Percentiles rank a stretch among this genome's conserved stretches.
These are phyloP conservation scores for Gossypium longicalyx DNA, from an alignment of 345 rosid genomes.

Conservation along the genomic window DNA sequence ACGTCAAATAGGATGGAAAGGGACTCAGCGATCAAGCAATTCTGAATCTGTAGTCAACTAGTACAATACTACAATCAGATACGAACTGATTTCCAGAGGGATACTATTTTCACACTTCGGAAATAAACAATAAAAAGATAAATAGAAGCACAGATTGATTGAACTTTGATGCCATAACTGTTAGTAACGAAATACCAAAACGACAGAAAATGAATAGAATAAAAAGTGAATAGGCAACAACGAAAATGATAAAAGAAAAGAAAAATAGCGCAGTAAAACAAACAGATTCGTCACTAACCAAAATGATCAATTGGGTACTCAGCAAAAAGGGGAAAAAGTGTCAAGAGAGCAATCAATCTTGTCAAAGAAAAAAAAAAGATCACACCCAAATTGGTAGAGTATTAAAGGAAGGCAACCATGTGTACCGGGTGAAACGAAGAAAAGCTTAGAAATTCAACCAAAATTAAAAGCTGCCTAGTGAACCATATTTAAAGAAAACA, in stretches of 20 bases:
- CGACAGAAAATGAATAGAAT: neutral
- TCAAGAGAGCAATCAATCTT: neutral
- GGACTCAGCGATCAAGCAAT: neutral
- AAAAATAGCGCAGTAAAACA: neutral
- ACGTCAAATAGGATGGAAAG: neutral
- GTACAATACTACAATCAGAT: neutral
- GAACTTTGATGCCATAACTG: neutral
- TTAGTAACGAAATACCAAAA: neutral
- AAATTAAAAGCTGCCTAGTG: neutral
- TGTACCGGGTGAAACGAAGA: neutral
- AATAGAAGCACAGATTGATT: neutral
- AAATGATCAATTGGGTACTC: neutral
- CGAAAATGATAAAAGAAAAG: neutral
- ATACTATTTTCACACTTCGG: neutral
- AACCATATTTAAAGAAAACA: neutral
- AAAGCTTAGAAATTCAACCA: neutral
- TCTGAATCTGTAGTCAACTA: neutral
- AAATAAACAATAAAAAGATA: neutral
- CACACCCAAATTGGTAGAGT: neutral
- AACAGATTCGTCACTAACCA: neutral
- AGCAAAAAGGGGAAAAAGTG: neutral
- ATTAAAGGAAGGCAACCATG: neutral
- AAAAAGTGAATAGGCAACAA: no score
- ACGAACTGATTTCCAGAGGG: neutral
- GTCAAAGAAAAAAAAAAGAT: neutral